A percentile compares a stretch with the other conserved stretches of the same genome.
Evolutionary conservation across 148 eudicot species (phyloP).

Genomic region (Beta vulgaris): DNA sequence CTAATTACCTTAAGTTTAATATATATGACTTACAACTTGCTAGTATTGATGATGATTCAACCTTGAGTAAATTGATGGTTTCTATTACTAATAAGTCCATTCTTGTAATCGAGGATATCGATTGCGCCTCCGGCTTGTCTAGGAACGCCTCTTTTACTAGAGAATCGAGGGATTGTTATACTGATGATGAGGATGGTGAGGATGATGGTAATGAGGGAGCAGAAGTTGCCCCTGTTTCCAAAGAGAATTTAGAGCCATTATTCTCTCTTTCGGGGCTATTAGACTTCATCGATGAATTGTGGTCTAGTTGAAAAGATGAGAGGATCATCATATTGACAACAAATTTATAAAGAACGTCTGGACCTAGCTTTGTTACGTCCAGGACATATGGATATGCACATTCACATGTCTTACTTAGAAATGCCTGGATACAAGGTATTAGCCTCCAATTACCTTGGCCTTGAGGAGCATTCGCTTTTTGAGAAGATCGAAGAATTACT

Average conservation of each 20-base stretch:
- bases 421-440: slow-evolving; percentile 28
- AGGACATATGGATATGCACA: slow-evolving; percentile 45
- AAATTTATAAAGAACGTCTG: too few species aligned
- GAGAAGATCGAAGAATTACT: slow-evolving; percentile 36
- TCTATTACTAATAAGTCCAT: slow-evolving; percentile 19
- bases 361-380: too few species aligned
- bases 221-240: neutral
- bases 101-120: slow-evolving; percentile 30
- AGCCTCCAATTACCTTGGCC: slow-evolving; percentile 38
- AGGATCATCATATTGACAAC: too few species aligned
- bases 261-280: too few species aligned
- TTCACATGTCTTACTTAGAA: slow-evolving; percentile 39
- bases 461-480: slow-evolving; percentile 30
- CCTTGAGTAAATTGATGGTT: slow-evolving; percentile 17
- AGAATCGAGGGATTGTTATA: neutral
- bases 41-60: neutral
- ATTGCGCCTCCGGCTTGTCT: slow-evolving; percentile 19
- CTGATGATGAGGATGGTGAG: neutral
- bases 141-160: slow-evolving; percentile 4
- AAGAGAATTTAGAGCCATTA: too few species aligned
- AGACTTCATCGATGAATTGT: too few species aligned
- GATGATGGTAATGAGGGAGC: neutral
- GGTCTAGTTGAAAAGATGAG: too few species aligned
- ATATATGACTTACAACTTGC: slow-evolving; percentile 25
- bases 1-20: slow-evolving; percentile 25